Evolutionary conservation across 768 basidiomycete species (phyloP).

Genomic region (Podaxis rugospora): DNA sequence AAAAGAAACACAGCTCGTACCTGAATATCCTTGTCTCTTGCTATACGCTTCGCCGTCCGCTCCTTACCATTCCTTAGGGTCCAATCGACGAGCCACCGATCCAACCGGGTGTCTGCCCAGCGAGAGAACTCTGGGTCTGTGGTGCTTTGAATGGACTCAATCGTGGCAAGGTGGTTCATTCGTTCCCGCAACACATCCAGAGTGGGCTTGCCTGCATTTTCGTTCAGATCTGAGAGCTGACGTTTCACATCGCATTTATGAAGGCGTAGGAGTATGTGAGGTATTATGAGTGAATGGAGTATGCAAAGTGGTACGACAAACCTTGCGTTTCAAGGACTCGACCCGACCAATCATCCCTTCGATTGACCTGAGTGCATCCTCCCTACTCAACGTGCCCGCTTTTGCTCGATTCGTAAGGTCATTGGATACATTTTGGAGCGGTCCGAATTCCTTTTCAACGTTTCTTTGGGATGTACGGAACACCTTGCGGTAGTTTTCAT

Average conservation of each 20-base stretch:
- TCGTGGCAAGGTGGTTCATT: slow-evolving; percentile 59
- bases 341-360: slow-evolving; percentile 76
- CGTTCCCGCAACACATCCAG: slow-evolving; percentile 74
- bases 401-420: slow-evolving; percentile 54
- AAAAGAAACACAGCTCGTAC: slow-evolving; percentile 34
- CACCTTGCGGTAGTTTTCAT: slow-evolving; percentile 85
- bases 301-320: slow-evolving; percentile 21
- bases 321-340: slow-evolving; percentile 87
- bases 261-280: slow-evolving; percentile 4
- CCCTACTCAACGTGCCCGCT: slow-evolving; percentile 32
- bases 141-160: slow-evolving; percentile 53
- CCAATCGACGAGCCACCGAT: slow-evolving; percentile 94
- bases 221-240: slow-evolving; percentile 46
- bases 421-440: slow-evolving; percentile 48
- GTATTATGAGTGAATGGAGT: slow-evolving; percentile 13
- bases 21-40: slow-evolving; percentile 75
- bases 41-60: slow-evolving; percentile 71
- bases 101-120: slow-evolving; percentile 79
- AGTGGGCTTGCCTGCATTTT: slow-evolving; percentile 50
- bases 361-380: slow-evolving; percentile 55
- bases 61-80: slow-evolving; percentile 75
- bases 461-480: slow-evolving; percentile 79
- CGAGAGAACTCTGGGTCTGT: slow-evolving; percentile 56
- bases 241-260: not conserved
- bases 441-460: slow-evolving; percentile 73